phyloP scores from a whole-genome alignment of 805 yeast genomes.

The Candida endomychidarum region DNA sequence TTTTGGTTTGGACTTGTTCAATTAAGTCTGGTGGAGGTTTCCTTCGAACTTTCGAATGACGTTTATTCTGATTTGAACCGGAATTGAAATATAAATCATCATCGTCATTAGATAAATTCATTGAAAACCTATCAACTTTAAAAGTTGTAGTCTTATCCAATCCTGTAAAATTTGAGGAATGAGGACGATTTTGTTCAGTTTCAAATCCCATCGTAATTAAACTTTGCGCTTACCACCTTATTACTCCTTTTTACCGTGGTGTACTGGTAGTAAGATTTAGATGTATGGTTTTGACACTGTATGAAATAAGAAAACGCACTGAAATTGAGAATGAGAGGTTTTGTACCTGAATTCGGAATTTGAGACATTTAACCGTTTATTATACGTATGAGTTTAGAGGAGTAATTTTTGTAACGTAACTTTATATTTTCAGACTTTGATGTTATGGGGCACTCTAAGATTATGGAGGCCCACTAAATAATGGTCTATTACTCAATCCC shows the following conservation, averaged over 20 bases:
- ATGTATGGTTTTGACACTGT: not conserved
- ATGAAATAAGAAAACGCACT: not conserved
- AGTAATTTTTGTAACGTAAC: too few relatives aligned
- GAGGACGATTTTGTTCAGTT: not conserved
- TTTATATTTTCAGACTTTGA: too few relatives aligned
- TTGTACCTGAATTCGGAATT: too few relatives aligned
- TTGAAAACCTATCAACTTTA: slow-evolving; percentile 4
- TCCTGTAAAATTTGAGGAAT: slow-evolving; percentile 5
- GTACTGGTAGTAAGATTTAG: too few relatives aligned
- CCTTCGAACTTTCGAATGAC: slow-evolving; percentile 2
- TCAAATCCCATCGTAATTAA: not conserved
- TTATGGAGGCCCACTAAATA: slow-evolving; percentile 25
- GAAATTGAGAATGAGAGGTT: slow-evolving; percentile 1
- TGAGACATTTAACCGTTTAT: too few relatives aligned
- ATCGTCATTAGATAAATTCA: slow-evolving; percentile 6
- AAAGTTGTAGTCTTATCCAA: slow-evolving; percentile 5
- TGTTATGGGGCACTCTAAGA: too few relatives aligned
- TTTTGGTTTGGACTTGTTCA: slow-evolving; percentile 3
- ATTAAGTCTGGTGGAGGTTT: slow-evolving; percentile 13
- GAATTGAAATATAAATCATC: not conserved
- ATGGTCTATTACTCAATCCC: slow-evolving; percentile 22
- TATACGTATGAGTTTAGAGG: too few relatives aligned
- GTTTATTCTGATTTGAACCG: not conserved
- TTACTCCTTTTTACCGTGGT: not conserved
- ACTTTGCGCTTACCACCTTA: not conserved